phyloP scores from a whole-genome alignment of 352 stramenopile species.

The Globisporangium paddicum region DNA sequence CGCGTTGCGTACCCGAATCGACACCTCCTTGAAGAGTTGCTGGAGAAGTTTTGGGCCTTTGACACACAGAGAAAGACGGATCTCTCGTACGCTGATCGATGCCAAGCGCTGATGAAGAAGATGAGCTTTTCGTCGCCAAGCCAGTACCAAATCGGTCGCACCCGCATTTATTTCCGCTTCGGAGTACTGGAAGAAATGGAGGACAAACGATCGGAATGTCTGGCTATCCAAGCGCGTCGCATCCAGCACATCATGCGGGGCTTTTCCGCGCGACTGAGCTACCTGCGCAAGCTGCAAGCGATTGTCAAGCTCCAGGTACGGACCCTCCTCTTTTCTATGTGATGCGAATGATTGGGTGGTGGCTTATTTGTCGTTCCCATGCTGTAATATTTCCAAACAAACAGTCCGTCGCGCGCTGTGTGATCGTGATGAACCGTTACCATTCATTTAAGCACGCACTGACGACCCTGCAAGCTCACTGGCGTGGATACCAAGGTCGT shows the following conservation, averaged over 20 bases:
- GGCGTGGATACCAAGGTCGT: constrained; percentile 67
- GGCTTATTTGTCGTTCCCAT: constrained; percentile 5
- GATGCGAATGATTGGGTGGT: background rate
- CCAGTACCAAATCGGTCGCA: constrained; percentile 73
- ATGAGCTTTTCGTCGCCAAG: constrained; percentile 60
- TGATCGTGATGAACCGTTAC: constrained; percentile 75
- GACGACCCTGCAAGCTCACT: constrained; percentile 64
- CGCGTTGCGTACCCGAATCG: constrained; percentile 75
- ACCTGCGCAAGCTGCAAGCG: constrained; percentile 57
- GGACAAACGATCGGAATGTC: constrained; percentile 42
- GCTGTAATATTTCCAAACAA: background rate
- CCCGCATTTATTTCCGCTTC: constrained; percentile 80
- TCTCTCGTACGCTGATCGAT: constrained; percentile 37
- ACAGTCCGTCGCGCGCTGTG: constrained; percentile 77
- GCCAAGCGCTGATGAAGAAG: constrained; percentile 52
- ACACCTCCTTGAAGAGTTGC: constrained; percentile 72
- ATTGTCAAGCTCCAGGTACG: constrained; percentile 76
- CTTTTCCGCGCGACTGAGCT: constrained; percentile 53
- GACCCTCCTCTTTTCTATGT: background rate
- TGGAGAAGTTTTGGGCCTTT: constrained; percentile 82
- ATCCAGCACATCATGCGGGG: constrained; percentile 75
- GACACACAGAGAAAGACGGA: constrained; percentile 34
- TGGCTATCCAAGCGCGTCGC: constrained; percentile 58
- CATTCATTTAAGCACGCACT: constrained; percentile 51
- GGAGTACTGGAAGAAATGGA: constrained; percentile 79